Evolutionary conservation across 768 basidiomycete species (phyloP), one percentile per base, ranked within the genome.

Genomic region (Cytidiella melzeri): DNA sequence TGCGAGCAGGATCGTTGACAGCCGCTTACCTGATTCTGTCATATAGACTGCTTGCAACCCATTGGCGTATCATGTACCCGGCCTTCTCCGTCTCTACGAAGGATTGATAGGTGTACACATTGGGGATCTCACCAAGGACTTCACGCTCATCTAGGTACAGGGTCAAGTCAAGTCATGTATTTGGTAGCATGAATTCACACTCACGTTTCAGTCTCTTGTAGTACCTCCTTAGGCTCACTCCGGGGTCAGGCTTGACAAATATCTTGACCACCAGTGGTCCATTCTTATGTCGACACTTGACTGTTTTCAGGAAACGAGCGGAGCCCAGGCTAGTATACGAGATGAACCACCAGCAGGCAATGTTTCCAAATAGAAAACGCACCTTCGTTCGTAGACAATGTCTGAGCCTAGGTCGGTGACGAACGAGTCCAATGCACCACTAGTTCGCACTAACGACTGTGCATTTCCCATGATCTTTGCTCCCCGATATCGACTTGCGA

Each of bases 11-110:
- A 34, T n/a, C n/a, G 43, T n/a, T 43, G 6, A 12, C 18, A 3
- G 4, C 18, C 4, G 62, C 81, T 47, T 52, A 92, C 94, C 94
- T 97, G 61, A 99, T 97, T 47, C 95, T 82, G 65, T 98, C 96
- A 64, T 98, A 99, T 15, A 98, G 72, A 61, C 87, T 97, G 59
- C 88, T 93, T 4, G 91, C 87, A 19, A 92, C 73, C 91, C 92
- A 99, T 65, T 98, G 95, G 19, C 95, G 76, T 47, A 98, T 81
- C 25, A 97, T 79, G 67, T 94, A 98, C 1, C 92, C 96, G 5
- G 94, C 96, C 63, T 88, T 90, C 58, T 97, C 96, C 0, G 93
- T 96, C 68, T 98, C 96, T 3, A 92, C 79, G 49, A 94, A 91
- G 0, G 81, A 73, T 55, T 94, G 91, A 62, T 93, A 94, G 52